Evolutionary conservation across 257 asterid genomes (phyloP).

Genomic region (Solanum ossicruentum): DNA sequence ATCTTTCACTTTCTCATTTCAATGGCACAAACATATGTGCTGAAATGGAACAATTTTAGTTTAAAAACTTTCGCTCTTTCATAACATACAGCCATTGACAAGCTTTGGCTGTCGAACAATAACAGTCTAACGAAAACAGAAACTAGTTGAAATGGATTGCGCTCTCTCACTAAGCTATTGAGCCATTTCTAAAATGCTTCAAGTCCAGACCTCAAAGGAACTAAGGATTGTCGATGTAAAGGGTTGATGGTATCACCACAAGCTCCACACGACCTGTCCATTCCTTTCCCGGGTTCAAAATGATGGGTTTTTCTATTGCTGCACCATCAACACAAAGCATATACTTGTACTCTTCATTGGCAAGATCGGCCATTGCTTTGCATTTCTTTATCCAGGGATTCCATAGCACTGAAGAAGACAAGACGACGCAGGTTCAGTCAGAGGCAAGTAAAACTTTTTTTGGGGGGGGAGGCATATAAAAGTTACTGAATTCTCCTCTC

Average conservation of each 20-base stretch:
- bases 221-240: not conserved
- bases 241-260: not conserved
- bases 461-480: not conserved
- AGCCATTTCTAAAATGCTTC: not conserved
- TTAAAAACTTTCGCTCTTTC: not conserved
- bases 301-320: not conserved
- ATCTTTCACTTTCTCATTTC: not conserved
- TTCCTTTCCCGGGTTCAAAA: not conserved
- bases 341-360: not conserved
- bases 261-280: not conserved
- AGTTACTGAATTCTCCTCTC: not conserved
- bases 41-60: not conserved
- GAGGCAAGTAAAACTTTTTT: not conserved
- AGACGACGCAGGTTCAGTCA: not conserved
- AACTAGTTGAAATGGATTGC: not conserved
- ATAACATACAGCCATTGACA: not conserved
- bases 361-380: not conserved
- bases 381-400: not conserved
- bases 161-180: not conserved
- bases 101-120: not conserved
- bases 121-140: not conserved
- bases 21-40: not conserved
- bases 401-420: not conserved
- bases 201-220: not conserved
- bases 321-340: conserved; percentile 6